These are phyloP conservation scores for Phaffia tasmanica DNA, from an alignment of 768 basidiomycete genomes.

Conservation along the genomic window DNA sequence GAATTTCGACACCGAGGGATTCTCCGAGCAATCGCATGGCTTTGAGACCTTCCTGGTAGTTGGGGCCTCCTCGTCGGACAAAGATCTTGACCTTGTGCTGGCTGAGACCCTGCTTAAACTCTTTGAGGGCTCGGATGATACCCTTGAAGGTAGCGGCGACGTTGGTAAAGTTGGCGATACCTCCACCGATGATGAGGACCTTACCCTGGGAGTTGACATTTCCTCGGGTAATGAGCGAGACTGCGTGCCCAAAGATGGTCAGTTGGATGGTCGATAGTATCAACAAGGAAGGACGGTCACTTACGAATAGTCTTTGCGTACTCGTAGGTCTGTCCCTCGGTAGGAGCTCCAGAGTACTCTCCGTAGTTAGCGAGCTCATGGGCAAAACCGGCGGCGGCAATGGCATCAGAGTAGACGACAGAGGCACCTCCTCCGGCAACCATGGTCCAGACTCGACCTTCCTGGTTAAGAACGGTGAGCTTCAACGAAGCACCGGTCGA, in stretches of 20 bases:
- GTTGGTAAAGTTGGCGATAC: constrained; percentile 99
- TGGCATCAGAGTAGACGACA: constrained; percentile 61
- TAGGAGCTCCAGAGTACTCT: constrained; percentile 97
- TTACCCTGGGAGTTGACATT: constrained; percentile 66
- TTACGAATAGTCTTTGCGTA: constrained; percentile 94
- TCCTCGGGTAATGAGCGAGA: constrained; percentile 91
- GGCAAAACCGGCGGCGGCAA: constrained; percentile 85
- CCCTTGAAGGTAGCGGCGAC: constrained; percentile 99
- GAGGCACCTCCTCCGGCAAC: constrained; percentile 90
- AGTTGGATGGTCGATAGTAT: neutral
- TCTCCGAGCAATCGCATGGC: constrained; percentile 95
- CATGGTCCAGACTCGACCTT: constrained; percentile 99
- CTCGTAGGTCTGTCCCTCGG: constrained; percentile 96
- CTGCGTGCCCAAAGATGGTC: constrained; percentile 36
- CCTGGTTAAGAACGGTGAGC: constrained; percentile 86
- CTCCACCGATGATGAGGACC: constrained; percentile 98
- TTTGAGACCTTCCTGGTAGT: constrained; percentile 98
- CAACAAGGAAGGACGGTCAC: constrained; percentile 33
- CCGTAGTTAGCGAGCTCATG: constrained; percentile 99
- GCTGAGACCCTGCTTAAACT: constrained; percentile 76
- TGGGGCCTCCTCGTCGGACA: constrained; percentile 90
- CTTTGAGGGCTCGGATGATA: constrained; percentile 92
- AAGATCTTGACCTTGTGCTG: constrained; percentile 82
- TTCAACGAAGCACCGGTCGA: constrained; percentile 98
- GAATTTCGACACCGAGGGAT: constrained; percentile 89